Base-by-base conservation (phyloP, 2,329 filamentous ascomycete species). In the Verticillium klebahnii region DNA sequence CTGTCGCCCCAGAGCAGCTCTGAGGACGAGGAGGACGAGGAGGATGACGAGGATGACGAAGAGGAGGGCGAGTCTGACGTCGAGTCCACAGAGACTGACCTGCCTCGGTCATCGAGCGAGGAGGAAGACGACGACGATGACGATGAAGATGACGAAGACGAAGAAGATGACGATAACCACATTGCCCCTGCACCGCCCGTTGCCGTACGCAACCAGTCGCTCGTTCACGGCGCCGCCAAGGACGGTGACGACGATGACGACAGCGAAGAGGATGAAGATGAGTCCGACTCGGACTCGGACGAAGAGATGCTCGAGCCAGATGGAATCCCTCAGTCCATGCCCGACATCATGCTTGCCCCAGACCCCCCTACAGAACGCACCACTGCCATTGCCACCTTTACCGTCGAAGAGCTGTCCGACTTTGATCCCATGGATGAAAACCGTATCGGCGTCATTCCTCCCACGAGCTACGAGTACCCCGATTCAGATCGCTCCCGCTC, bases 391-490 rank as follows among this genome's bases (percentile, higher is more conserved):
- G 58, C 60, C 37, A 56, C 72, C 39, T 75, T 83, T 40, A 68
- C 72, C 12, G 73, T 84, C 34, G 81, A 83, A 63, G 81, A 78
- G 59, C 63, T 78, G 29, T 73, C 69, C 67, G 75, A 82, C 63
- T 75, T 81, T 60, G 79, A 78, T 59, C 74, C 75, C 2, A 76
- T 77, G 75, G 79, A 81, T 61, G 77, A 75, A 66, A 78, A 80
- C 5, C 75, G 75, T 19, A 69, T 77, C 29, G 75, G 75, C 36
- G 72, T 81, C 31, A 68, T 84, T 29, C 73, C 70, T 11, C 82
- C 82, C 0, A 73, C 75, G 14, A 75, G 78, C 60, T 80, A 83
- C 59, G 82, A 84, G 66, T 78, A 76, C 40, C 70, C 75, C 40
- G 71, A 73, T 14, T 75, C 79, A 15, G 75, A 76, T 56, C 73